Base-by-base conservation (phyloP, 441 rosid genomes). In the Populus hybrid region DNA sequence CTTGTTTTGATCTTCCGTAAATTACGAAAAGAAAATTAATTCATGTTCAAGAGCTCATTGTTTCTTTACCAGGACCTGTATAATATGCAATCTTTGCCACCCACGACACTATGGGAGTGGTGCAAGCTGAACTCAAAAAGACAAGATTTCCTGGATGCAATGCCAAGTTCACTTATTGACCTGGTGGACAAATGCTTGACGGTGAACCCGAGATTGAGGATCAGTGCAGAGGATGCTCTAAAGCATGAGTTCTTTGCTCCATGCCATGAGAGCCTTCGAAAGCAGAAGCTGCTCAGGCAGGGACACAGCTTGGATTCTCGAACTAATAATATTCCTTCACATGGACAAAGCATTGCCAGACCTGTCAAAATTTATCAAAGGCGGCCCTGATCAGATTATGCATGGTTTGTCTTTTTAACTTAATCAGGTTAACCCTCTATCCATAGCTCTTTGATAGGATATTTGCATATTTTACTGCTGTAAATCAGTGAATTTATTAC, bases 211-310 rank as follows among this genome's bases (percentile, higher is more conserved):
- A 88, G 99, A 77, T 70, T 68, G 75, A 90, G 98, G 80, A 92
- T 94, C 81, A 91, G 93, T 64, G 90, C 98, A 23, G 99, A 89
- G 80, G 95, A 94, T 77, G 99, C 97, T 78, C 86, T 96, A 12
- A 89, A 81, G 81, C 99, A 94, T n/a, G 92, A 94, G 16, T 97
- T 97, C 84, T 91, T 97, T 72, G 72, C 77, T 78, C 87, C 93
- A 18, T 76, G 94, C 76, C 87, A 78, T 40, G 89, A 87, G 78
- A 74, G 70, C 57, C 77, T 89, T 67, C 87, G 84, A 81, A 87
- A 78, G 88, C 92, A 86, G 38, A 90, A 83, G 87, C 75, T 81
- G 12, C 77, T 72, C 21, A 82, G 85, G 76, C 88, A 84, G 78
- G 83, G 78, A 32, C 69, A 14, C 32, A 69, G 75, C 82, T 66